Percentiles rank a stretch among this genome's conserved stretches.
phyloP scores from a whole-genome alignment of 2,329 filamentous ascomycete species.

The Plectosphaerella plurivora region DNA sequence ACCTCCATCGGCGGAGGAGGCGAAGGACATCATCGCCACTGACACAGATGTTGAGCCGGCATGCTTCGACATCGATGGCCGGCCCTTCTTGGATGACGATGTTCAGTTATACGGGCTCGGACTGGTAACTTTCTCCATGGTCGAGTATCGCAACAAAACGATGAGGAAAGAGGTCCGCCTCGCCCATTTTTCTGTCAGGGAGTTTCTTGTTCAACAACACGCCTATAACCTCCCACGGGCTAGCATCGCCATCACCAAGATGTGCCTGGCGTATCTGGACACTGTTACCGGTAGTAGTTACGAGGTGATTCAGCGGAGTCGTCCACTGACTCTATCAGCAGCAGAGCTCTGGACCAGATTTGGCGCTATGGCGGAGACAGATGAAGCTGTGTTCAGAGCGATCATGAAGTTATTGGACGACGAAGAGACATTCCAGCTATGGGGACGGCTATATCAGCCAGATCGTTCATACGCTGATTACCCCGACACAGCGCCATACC shows the following conservation, averaged over 20 bases:
- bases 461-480: neutral
- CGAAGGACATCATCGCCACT: constrained; percentile 16
- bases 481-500: neutral
- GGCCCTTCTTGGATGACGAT: neutral
- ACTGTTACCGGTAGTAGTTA: constrained; percentile 5
- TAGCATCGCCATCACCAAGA: constrained; percentile 13
- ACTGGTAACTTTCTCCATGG: constrained; percentile 7
- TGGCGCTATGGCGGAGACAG: constrained; percentile 6
- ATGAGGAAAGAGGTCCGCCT: constrained; percentile 13
- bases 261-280: constrained; percentile 15
- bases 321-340: constrained; percentile 13
- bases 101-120: constrained; percentile 12
- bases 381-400: constrained; percentile 2
- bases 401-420: constrained; percentile 9
- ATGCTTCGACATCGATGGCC: constrained; percentile 7
- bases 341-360: constrained; percentile 10
- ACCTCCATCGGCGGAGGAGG: constrained; percentile 13
- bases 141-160: neutral
- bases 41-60: constrained; percentile 6
- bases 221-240: constrained; percentile 4
- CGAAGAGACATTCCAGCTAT: constrained; percentile 7
- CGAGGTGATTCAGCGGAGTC: constrained; percentile 3
- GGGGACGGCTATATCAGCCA: constrained; percentile 8
- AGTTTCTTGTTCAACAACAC: constrained; percentile 12
- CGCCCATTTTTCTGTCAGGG: constrained; percentile 18